Evolutionary conservation across 106 monocot species (phyloP), one percentile per base, ranked within the genome.

Genomic region (Acanthochlamys bracteata): DNA sequence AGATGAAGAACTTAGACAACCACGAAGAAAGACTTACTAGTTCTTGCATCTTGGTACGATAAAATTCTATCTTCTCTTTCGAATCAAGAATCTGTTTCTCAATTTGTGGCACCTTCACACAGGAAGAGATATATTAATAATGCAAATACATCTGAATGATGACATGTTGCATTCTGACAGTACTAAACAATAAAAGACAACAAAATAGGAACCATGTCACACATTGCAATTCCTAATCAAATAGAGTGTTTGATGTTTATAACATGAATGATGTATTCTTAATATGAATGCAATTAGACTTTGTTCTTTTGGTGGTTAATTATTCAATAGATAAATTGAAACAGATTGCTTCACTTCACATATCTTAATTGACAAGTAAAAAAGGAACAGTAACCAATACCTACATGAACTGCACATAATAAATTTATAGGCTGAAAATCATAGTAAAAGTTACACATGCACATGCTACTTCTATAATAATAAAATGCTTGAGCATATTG

Each of bases 11-110:
- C 4, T 33, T 16, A 42, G 23, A 57, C 10, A 23, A 67, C 24
- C 70, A 58, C 12, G 65, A 55, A 3, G 55, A 16, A 20, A 56
- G 43, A 74, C 88, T 81, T 39, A 89, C 88, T 66, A 89, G 78
- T 52, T 89, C 88, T 66, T 89, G 88, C 88, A 89, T 89, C 75
- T 68, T 80, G 11, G 71, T 84, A 24, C 88, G 84, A 55, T 81
- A 89, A 63, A 67, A 80, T 61, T 84, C 88, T 26, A 81, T 55
- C 76, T 89, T 89, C 71, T 89, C 84, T 68, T 62, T 84, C 4
- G 80, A 89, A 73, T 89, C 84, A 7, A 84, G 54, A 69, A 89
- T 78, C 49, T 66, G 69, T 58, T 89, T 84, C 69, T 88, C 76
- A 53, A 68, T 39, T 68, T 71, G 73, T 54, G 77, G 39, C 57